Conservation (phyloP, 2,329 filamentous ascomycete species). For the Hypoxylon sp. region DNA sequence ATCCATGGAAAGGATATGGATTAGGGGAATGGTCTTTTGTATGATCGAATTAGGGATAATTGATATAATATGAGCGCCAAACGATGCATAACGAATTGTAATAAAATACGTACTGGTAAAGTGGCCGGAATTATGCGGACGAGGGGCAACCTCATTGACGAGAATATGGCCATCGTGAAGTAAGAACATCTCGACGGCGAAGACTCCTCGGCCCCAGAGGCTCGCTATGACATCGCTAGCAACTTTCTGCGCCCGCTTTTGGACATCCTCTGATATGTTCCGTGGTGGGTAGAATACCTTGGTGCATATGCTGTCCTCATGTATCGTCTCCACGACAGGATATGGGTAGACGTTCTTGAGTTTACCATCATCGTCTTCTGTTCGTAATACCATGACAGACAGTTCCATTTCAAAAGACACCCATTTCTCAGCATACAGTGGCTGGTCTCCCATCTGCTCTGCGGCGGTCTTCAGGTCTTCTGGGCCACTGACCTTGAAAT, state of each 20-base stretch:
- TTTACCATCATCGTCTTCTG: slow-evolving; percentile 72
- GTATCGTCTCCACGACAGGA: slow-evolving; percentile 92
- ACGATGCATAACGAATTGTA: background rate
- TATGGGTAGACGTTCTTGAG: slow-evolving; percentile 74
- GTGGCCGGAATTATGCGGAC: slow-evolving; percentile 88
- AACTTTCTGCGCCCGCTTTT: slow-evolving; percentile 77
- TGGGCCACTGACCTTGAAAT: slow-evolving; percentile 63
- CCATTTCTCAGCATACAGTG: slow-evolving; percentile 91
- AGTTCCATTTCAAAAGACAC: slow-evolving; percentile 87
- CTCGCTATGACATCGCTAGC: slow-evolving; percentile 83
- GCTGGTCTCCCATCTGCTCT: slow-evolving; percentile 74
- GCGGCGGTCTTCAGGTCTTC: slow-evolving; percentile 72
- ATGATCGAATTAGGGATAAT: background rate
- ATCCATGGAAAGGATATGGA: background rate
- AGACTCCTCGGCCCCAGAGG: slow-evolving; percentile 90
- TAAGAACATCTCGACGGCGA: slow-evolving; percentile 97
- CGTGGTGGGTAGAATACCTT: slow-evolving; percentile 89
- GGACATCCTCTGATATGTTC: slow-evolving; percentile 70
- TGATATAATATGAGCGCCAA: background rate
- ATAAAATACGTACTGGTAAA: slow-evolving; percentile 71
- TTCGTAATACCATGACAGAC: slow-evolving; percentile 94
- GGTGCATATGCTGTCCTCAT: slow-evolving; percentile 96
- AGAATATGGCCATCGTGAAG: slow-evolving; percentile 78
- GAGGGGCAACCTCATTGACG: slow-evolving; percentile 75
- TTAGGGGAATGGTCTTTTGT: background rate